A percentile compares a stretch with the other conserved stretches of the same genome.
Evolutionary conservation across 768 basidiomycete genomes (phyloP).

Genomic region (Thelephora aurantiotincta): DNA sequence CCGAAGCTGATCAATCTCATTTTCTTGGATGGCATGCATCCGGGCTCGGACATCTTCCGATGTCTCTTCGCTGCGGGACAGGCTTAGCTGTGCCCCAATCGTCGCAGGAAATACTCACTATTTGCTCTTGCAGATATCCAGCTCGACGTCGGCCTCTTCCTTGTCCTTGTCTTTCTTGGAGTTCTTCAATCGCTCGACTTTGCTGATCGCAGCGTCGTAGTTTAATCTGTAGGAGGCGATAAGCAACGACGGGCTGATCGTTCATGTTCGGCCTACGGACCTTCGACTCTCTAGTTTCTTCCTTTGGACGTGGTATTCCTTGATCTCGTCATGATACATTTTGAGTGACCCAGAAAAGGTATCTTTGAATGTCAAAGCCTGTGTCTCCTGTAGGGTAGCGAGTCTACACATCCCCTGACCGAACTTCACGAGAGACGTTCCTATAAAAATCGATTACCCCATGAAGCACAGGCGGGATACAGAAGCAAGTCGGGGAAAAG

Average conservation of each 20-base stretch:
- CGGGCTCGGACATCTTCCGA: slow-evolving; percentile 72
- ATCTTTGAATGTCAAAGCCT: slow-evolving; percentile 56
- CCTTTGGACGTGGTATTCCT: slow-evolving; percentile 64
- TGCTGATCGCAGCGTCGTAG: slow-evolving; percentile 62
- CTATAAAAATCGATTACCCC: slow-evolving; percentile 25
- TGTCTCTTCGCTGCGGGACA: slow-evolving; percentile 57
- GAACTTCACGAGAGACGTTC: slow-evolving; percentile 55
- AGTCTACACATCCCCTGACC: slow-evolving; percentile 80
- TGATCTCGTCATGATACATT: slow-evolving; percentile 57
- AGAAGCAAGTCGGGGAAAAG: neutral
- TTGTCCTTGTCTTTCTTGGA: slow-evolving; percentile 77
- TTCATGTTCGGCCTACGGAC: slow-evolving; percentile 22
- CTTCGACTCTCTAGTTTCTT: slow-evolving; percentile 84
- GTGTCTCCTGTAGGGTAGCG: slow-evolving; percentile 76
- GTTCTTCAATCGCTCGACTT: slow-evolving; percentile 49
- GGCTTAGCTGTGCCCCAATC: slow-evolving; percentile 1
- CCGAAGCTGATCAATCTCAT: slow-evolving; percentile 56
- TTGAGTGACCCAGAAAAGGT: slow-evolving; percentile 58
- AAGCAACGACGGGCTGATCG: neutral
- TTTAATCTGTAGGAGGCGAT: slow-evolving; percentile 36
- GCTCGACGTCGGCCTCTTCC: slow-evolving; percentile 70
- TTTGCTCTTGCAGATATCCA: slow-evolving; percentile 52
- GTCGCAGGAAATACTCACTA: slow-evolving; percentile 37
- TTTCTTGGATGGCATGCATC: slow-evolving; percentile 70
- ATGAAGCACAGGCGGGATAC: neutral